Conservation (phyloP, 169 alveolate genomes). For the Miamiensis avidus region DNA sequence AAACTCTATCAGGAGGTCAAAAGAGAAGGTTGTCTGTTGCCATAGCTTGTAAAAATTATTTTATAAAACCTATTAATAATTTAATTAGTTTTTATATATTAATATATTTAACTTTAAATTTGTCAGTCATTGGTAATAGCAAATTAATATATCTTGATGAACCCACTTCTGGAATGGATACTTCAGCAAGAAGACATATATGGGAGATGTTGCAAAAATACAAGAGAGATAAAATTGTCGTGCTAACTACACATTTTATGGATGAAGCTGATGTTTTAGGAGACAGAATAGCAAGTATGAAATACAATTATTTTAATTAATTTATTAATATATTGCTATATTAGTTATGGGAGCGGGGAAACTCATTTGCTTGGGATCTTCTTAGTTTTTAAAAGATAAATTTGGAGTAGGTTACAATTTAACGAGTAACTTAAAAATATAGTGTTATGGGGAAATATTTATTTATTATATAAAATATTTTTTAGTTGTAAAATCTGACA, state of each 20-base stretch:
- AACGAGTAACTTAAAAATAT: conserved; percentile 43
- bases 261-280: conserved; percentile 78
- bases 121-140: conserved; percentile 70
- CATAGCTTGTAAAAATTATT: too few relatives aligned
- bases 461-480: too few relatives aligned
- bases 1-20: conserved; percentile 74
- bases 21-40: conserved; percentile 78
- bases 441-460: conserved; percentile 60
- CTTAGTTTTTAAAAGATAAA: conserved; percentile 67
- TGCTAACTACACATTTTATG: conserved; percentile 76
- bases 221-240: conserved; percentile 49
- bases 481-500: conserved; percentile 66
- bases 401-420: conserved; percentile 83
- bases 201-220: conserved; percentile 82
- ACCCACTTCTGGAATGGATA: conserved; percentile 86
- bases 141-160: conserved; percentile 74
- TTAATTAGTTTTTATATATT: too few relatives aligned
- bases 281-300: conserved; percentile 76
- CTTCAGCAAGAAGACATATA: conserved; percentile 75
- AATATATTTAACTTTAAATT: too few relatives aligned
- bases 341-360: conserved; percentile 59
- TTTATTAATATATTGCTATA: conserved; percentile 44
- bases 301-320: conserved; percentile 51
- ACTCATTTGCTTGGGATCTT: conserved; percentile 71
- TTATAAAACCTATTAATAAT: too few relatives aligned